These are phyloP conservation scores for Casuarina cunninghamiana DNA, from an alignment of 306 rosid genomes.

Conservation along the genomic window DNA sequence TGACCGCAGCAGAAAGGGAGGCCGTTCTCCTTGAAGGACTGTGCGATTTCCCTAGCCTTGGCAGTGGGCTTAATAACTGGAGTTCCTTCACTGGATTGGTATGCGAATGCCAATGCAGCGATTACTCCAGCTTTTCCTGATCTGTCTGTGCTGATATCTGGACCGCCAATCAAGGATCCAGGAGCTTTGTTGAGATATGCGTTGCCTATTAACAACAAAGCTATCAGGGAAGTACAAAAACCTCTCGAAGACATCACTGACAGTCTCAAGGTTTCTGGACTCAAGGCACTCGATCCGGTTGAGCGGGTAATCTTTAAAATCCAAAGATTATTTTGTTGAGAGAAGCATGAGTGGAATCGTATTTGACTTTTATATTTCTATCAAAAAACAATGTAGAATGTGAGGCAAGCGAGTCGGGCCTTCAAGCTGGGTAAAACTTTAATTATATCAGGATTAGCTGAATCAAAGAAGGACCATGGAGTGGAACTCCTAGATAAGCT, in stretches of 20 bases:
- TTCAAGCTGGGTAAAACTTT: conserved; percentile 82
- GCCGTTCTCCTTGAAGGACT: conserved; percentile 63
- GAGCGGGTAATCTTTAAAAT: conserved; percentile 66
- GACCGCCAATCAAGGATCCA: conserved; percentile 97
- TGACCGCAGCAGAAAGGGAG: conserved; percentile 49
- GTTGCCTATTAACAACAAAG: conserved; percentile 90
- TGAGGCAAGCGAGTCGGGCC: conserved; percentile 78
- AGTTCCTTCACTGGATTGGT: conserved; percentile 64
- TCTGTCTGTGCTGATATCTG: conserved; percentile 80
- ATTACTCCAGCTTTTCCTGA: conserved; percentile 68
- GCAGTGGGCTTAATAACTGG: conserved; percentile 79
- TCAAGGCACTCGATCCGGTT: conserved; percentile 83
- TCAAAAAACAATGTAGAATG: conserved; percentile 54
- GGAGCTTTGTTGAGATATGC: conserved; percentile 91
- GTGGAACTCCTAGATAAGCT: conserved; percentile 74
- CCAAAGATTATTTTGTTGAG: neutral
- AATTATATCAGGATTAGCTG: conserved; percentile 81
- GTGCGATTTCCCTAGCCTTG: conserved; percentile 74
- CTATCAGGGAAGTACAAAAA: conserved; percentile 91
- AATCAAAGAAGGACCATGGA: conserved; percentile 85
- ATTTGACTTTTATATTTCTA: conserved; percentile 23
- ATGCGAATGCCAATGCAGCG: conserved; percentile 60
- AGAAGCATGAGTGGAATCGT: neutral
- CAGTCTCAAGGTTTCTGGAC: conserved; percentile 84
- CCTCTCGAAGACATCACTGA: conserved; percentile 97